A percentile compares a stretch with the other conserved stretches of the same genome.
phyloP scores from a whole-genome alignment of 352 stramenopile genomes.

The Pythium brachiatum region DNA sequence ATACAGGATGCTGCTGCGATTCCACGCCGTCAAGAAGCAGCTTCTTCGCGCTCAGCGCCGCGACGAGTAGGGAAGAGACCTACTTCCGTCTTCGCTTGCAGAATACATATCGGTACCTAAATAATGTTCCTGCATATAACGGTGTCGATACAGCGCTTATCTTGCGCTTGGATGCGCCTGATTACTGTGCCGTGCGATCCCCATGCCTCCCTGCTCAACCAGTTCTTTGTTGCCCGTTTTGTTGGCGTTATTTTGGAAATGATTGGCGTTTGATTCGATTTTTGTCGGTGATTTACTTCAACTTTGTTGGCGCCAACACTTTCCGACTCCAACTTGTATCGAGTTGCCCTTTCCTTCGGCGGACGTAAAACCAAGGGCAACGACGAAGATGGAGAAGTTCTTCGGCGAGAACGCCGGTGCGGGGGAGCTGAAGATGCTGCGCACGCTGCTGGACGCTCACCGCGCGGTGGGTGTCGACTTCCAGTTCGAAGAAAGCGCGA shows the following conservation, averaged over 20 bases:
- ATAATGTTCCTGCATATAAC: too few relatives aligned
- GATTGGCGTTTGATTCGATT: background rate
- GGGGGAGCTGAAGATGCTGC: conserved; percentile 1
- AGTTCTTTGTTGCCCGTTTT: too few relatives aligned
- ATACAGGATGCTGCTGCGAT: conserved; percentile 72
- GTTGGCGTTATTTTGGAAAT: background rate
- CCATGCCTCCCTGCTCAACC: too few relatives aligned
- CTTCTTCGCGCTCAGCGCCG: conserved; percentile 59
- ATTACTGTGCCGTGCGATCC: too few relatives aligned
- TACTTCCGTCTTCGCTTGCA: too few relatives aligned
- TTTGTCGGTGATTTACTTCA: background rate
- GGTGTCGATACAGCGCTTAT: too few relatives aligned
- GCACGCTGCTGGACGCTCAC: conserved; percentile 11
- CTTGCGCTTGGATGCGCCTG: too few relatives aligned
- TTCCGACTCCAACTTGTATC: background rate
- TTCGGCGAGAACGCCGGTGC: conserved; percentile 5
- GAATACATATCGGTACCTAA: too few relatives aligned
- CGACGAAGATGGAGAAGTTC: conserved; percentile 9
- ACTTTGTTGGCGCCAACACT: conserved; percentile 2
- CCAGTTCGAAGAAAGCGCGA: conserved; percentile 7
- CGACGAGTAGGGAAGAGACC: conserved; percentile 51
- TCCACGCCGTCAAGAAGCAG: conserved; percentile 81
- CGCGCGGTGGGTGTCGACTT: conserved; percentile 15
- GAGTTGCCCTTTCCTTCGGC: background rate
- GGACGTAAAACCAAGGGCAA: background rate